Conservation (phyloP, 805 yeast species). For the Wickerhamiella bombiphila region DNA sequence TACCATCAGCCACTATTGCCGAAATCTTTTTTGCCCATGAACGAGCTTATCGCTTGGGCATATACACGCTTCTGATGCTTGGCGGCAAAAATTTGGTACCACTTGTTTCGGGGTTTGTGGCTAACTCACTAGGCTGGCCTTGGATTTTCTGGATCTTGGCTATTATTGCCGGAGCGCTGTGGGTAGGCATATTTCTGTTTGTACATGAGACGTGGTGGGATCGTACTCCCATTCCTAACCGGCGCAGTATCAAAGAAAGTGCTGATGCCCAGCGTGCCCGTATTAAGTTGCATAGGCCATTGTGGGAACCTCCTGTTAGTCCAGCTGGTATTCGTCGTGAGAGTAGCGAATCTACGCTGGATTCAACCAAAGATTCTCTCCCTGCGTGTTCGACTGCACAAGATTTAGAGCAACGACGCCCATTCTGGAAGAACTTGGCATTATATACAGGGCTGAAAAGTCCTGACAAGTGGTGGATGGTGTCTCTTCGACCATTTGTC, state of each 20-base stretch:
- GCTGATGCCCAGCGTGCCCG: constrained; percentile 31
- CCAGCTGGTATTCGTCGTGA: background rate
- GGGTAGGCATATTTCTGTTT: constrained; percentile 34
- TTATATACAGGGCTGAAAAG: constrained; percentile 37
- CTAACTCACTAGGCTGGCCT: constrained; percentile 35
- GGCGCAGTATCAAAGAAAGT: constrained; percentile 35
- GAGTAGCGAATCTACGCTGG: background rate
- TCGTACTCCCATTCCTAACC: constrained; percentile 36
- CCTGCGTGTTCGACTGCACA: background rate
- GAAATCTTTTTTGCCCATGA: constrained; percentile 49
- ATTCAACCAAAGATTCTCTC: background rate
- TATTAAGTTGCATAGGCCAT: constrained; percentile 8
- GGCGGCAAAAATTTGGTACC: constrained; percentile 51
- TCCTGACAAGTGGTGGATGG: constrained; percentile 39
- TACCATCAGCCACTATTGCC: constrained; percentile 46
- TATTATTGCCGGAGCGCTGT: constrained; percentile 35
- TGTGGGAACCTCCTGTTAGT: constrained; percentile 4
- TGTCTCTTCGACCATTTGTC: constrained; percentile 39
- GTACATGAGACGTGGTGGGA: constrained; percentile 57
- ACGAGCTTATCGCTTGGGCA: constrained; percentile 44
- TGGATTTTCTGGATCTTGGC: constrained; percentile 50
- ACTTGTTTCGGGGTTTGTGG: constrained; percentile 38
- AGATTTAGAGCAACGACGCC: no score
- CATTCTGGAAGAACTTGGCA: constrained; percentile 26
- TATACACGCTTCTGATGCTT: constrained; percentile 41